Evolutionary conservation across 768 basidiomycete species (phyloP), one percentile per base, ranked within the genome.

Genomic region (Porphyrellus cyaneotinctus): DNA sequence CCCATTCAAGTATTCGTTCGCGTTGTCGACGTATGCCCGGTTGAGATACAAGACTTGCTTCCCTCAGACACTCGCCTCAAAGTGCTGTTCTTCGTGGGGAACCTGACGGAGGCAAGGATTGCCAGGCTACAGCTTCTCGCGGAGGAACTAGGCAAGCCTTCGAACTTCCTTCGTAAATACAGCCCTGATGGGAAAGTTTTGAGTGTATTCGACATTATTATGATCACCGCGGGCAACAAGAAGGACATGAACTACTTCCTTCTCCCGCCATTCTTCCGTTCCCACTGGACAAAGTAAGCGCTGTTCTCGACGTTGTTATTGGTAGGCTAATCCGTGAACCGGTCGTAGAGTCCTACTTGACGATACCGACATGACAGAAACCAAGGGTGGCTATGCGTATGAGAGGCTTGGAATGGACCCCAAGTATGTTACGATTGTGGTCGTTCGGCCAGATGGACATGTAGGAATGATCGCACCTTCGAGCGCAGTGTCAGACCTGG

Each of bases 231-330:
- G n/a, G 47, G 65, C 2, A 58, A 55, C 48, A 78, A 74, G 52
- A 59, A 64, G 11, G 58, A 61, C 18, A 58, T 67, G 14, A 67
- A 72, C 20, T 75, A 66, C 46, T 61, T 73, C 18, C 49, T 53
- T 23, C 51, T 49, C 14, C 47, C 47, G 6, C 24, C n/a, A 10
- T 47, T 64, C 24, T 58, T 78, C 50, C 64, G 74, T 76, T 28
- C 75, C 75, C 76, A 78, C 43, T 76, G 75, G 75, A 64, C 71
- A 18, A 74, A 73, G 75, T 75, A 23, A 32, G 67, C 71, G 48
- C 31, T 39, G 13, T 12, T 54, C 13, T 51, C 14, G 26, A 10
- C 8, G 12, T 6, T 35, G 35, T 36, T 8, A 17, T 9, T 33
- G 28, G 15, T n/a, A 9, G n/a, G 33, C 37, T 50, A 30, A 61